phyloP scores from a whole-genome alignment of 2,329 filamentous ascomycete genomes.

The Alternaria sp. region DNA sequence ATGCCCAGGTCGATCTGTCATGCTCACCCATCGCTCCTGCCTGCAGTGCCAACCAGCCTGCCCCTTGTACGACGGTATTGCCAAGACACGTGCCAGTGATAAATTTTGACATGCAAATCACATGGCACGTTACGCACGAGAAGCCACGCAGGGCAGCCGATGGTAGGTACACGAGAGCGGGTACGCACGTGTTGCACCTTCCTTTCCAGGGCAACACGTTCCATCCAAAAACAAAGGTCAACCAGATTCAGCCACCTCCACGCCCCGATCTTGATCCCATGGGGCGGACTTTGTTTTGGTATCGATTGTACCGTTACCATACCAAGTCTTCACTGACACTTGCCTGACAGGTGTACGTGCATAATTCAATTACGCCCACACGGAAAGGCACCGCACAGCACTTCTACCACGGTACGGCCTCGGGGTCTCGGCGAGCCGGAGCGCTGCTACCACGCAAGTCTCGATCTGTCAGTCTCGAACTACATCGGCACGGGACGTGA shows the following conservation, averaged over 20 bases:
- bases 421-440: background rate
- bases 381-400: background rate
- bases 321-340: background rate
- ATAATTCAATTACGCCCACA: background rate
- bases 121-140: background rate
- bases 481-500: background rate
- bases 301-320: background rate
- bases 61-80: background rate
- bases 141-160: conserved; percentile 2
- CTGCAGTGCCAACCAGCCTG: background rate
- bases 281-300: background rate
- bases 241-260: background rate
- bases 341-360: background rate
- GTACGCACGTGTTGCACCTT: conserved; percentile 11
- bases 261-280: background rate
- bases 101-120: background rate
- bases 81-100: background rate
- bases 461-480: background rate
- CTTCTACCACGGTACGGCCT: background rate
- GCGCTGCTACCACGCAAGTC: background rate
- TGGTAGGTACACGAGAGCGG: conserved; percentile 2
- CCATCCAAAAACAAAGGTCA: background rate
- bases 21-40: background rate
- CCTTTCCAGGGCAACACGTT: conserved; percentile 1
- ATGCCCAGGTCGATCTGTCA: background rate